phyloP scores from a whole-genome alignment of 1,284 basidiomycete genomes.

The Cutaneotrichosporon cutaneum region DNA sequence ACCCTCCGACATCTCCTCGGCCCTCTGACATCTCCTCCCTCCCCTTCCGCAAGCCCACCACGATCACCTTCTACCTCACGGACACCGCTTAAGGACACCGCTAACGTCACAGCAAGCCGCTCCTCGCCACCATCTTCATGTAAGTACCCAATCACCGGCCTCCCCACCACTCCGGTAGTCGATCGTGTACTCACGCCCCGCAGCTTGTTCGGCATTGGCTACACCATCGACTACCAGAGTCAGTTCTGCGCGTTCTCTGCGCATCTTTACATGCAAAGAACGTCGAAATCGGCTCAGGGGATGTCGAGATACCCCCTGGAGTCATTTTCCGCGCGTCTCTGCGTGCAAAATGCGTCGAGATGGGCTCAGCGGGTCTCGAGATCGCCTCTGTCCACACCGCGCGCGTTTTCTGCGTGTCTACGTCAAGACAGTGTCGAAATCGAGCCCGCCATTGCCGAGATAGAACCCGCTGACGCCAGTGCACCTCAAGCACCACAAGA shows the following conservation, averaged over 20 bases:
- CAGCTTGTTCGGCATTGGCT: conserved; percentile 72
- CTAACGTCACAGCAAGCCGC: conserved; percentile 52
- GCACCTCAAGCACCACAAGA: conserved; percentile 53
- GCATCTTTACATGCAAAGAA: not conserved
- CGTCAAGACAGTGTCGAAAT: too few species aligned
- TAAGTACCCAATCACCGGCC: not conserved
- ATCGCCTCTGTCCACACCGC: not conserved
- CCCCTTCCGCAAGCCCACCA: too few species aligned
- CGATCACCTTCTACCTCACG: not conserved
- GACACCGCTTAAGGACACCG: not conserved
- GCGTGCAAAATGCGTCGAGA: too few species aligned
- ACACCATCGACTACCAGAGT: conserved; percentile 90
- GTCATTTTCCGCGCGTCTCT: too few species aligned
- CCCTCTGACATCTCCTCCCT: too few species aligned
- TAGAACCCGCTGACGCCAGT: conserved; percentile 27
- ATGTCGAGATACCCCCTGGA: too few species aligned
- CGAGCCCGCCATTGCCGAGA: too few species aligned
- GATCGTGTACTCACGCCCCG: too few species aligned
- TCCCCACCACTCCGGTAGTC: not conserved
- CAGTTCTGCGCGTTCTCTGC: conserved; percentile 52
- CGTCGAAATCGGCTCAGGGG: too few species aligned
- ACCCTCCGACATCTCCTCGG: too few species aligned
- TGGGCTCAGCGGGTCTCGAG: too few species aligned
- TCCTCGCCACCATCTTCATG: conserved; percentile 66
- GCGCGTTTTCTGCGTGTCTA: not conserved